Percentiles rank a stretch among this genome's conserved stretches.
These are phyloP conservation scores for Botrytis fragariae DNA, from an alignment of 2,329 filamentous ascomycete species.

Conservation along the genomic window DNA sequence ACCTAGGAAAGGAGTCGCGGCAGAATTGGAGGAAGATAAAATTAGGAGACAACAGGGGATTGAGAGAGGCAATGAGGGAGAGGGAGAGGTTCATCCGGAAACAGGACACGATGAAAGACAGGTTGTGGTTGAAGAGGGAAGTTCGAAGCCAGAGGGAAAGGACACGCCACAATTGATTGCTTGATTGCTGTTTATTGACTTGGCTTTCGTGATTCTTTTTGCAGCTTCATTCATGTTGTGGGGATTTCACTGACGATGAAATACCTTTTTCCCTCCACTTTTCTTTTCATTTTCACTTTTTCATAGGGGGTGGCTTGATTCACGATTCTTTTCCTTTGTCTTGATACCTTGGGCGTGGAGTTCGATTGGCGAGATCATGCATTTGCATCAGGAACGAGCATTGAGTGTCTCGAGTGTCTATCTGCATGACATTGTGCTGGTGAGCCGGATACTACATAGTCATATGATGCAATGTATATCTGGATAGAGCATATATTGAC, in stretches of 20 bases:
- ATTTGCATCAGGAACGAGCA: neutral
- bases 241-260: neutral
- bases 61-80: neutral
- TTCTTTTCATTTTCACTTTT: neutral
- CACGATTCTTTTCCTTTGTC: neutral
- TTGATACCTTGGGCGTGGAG: neutral
- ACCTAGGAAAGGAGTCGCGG: conserved; percentile 27
- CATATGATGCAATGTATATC: neutral
- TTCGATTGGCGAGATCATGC: neutral
- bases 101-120: neutral
- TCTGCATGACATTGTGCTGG: neutral
- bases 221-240: neutral
- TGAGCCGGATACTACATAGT: too few relatives aligned
- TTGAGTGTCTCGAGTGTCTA: neutral
- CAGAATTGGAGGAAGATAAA: conserved; percentile 6
- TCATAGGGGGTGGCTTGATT: neutral
- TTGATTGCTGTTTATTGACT: neutral
- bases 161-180: neutral
- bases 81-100: neutral
- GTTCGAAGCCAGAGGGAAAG: neutral
- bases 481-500: neutral
- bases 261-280: neutral
- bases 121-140: neutral
- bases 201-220: neutral
- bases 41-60: neutral